Evolutionary conservation across 352 stramenopile species (phyloP).

Genomic region (Pseudoperonospora humuli): DNA sequence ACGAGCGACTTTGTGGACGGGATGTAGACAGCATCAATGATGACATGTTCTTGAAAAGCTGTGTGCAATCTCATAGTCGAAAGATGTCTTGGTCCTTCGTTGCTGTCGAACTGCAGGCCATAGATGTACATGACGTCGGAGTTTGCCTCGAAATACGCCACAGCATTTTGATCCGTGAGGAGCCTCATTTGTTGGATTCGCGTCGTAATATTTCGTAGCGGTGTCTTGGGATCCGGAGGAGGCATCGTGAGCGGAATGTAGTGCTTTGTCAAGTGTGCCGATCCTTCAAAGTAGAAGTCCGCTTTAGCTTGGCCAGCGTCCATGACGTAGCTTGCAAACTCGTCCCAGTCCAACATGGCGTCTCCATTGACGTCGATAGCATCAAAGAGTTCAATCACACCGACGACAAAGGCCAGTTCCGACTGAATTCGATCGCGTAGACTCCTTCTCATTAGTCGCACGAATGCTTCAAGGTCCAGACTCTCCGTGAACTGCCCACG

Average conservation of each 20-base stretch:
- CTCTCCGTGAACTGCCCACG: conserved; percentile 41
- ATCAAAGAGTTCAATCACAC: conserved; percentile 83
- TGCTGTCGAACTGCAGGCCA: conserved; percentile 47
- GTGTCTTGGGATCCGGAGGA: conserved; percentile 45
- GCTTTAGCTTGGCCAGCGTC: conserved; percentile 56
- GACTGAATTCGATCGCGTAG: conserved; percentile 57
- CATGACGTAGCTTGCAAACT: conserved; percentile 85
- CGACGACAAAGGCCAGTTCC: conserved; percentile 76
- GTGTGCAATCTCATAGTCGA: too few relatives aligned
- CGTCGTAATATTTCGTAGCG: too few relatives aligned
- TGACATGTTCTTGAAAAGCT: too few relatives aligned
- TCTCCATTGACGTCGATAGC: conserved; percentile 89
- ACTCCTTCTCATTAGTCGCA: conserved; percentile 59
- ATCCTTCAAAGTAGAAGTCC: conserved; percentile 40
- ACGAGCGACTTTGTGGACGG: too few relatives aligned
- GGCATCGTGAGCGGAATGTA: too few relatives aligned
- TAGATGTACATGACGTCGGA: conserved; percentile 70
- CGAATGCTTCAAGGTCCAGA: conserved; percentile 58
- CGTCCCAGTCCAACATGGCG: conserved; percentile 81
- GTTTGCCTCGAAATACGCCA: conserved; percentile 60
- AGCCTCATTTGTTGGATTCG: conserved; percentile 49
- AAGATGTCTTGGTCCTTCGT: too few relatives aligned
- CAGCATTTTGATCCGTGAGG: conserved; percentile 37
- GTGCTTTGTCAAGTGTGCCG: conserved; percentile 19
- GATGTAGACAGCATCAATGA: too few relatives aligned